Evolutionary conservation across 1,139 yeast genomes (phyloP), one percentile per base, ranked within the genome.

Genomic region (Saccharomyces pastorianus): DNA sequence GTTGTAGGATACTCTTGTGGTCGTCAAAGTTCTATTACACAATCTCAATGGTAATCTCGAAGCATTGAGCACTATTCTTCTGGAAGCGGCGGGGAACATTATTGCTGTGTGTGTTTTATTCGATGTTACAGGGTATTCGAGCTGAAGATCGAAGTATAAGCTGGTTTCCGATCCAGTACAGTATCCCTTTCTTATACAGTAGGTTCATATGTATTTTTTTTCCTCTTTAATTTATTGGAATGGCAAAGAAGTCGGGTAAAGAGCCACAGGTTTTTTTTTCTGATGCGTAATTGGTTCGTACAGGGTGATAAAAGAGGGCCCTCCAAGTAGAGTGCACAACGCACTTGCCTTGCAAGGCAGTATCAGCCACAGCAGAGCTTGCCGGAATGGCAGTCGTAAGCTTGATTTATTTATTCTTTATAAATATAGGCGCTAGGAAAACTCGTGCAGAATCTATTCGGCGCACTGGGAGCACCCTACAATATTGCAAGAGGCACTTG

Each of bases 1-100:
- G 77, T 89, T 64, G 50, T 57, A 56, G 50, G 59, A 58, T 23
- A 56, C 55, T 23, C 58, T 49, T 27, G 64, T 55, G 4, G 48
- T 14, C 2, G 26, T 8, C 23, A 38, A 8, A 8, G 23, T 17
- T 8, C 42, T 38, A 38, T 38, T 17, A 4, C 42, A 38, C 42
- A 38, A 38, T 38, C 42, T 38, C 42, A 17, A 17, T 38, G 42
- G 42, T 17, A 38, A 8, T 4, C 9, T 9, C 42, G 42, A 38
- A 17, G 42, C 13, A 38, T 38, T 38, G 25, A 38, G 42, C 42
- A 17, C 6, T 17, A 38, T 17, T 38, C 42, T 23, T 31, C 51
- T 28, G 28, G 46, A 50, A 23, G 26, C 38, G 48, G n/a, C 28
- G 9, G 29, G 23, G 6, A 38, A 38, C 42, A 38, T 38, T 38